These are phyloP conservation scores for Botrytis fabae DNA, from an alignment of 2,329 filamentous ascomycete species.

Conservation along the genomic window DNA sequence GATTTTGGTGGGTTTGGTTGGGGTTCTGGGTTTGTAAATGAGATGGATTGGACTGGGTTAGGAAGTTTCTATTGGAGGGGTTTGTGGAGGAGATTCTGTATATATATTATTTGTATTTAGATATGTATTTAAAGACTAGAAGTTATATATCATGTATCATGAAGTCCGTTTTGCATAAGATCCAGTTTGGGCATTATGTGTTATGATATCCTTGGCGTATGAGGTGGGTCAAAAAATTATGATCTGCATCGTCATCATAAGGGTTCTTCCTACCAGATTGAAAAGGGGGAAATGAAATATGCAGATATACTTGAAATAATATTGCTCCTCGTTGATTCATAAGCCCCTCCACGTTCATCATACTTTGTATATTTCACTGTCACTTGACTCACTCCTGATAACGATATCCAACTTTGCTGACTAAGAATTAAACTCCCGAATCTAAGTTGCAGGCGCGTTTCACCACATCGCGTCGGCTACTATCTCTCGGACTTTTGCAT, in stretches of 20 bases:
- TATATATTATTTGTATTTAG: neutral
- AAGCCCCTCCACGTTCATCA: constrained; percentile 5
- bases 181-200: neutral
- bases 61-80: neutral
- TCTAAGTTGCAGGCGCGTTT: constrained; percentile 1
- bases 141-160: neutral
- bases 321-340: neutral
- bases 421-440: constrained; percentile 4
- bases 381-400: neutral
- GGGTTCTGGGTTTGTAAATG: neutral
- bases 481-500: constrained; percentile 23
- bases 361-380: neutral
- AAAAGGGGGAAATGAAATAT: constrained; percentile 8
- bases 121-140: neutral
- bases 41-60: neutral
- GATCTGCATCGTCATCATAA: constrained; percentile 11
- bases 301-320: constrained; percentile 5
- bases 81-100: neutral
- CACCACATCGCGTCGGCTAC: constrained; percentile 3
- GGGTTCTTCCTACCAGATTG: neutral
- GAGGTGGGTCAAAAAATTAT: constrained; percentile 3
- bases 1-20: neutral
- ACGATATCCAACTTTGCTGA: neutral
- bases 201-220: neutral
- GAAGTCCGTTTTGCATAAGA: neutral